Base-by-base conservation (phyloP, 2,329 filamentous ascomycete species). In the Dothiorella sarmentorum region DNA sequence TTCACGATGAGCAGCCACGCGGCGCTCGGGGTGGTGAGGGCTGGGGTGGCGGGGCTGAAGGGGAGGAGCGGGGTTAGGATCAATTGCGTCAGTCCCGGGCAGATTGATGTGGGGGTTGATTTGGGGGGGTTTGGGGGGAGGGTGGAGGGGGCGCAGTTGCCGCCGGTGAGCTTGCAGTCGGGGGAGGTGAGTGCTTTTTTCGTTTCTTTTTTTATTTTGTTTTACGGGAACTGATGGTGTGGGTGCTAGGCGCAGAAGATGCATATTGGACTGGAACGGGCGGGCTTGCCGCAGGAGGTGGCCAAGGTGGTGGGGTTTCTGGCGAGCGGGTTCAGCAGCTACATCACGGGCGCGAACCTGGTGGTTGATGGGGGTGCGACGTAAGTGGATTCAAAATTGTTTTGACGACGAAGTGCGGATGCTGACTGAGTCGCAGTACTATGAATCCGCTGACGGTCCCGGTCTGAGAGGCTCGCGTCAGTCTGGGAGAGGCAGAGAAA, bases 1-100 rank as follows among this genome's bases (percentile, higher is more conserved):
- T 85, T 82, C 60, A 85, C 83, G 0, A 85, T 86, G 80, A 76
- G 76, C 7, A 78, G 76, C 7, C 83, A 86, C 66, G 84, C 84
- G 1, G 83, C 82, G 2, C 69, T 86, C 15, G 84, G 84, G 0
- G 83, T 86, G 0, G 84, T 87, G 2, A 73, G 78, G 60, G 76
- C 81, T 10, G 83, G 83, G 2, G 82, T 85, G 1, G 76, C 80
- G 0, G 78, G 80, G 7, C 68, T 86, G 37, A 85, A 84, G 69
- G 80, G 69, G 40, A 33, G 47, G 1, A 83, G 78, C 6, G 82
- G 82, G 0, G 80, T 85, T 20, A 71, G 83, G 26, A 84, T 85
- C 63, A 86, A 86, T 61, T 82, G 79, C 60, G 73, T 80, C 26
- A 71, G 69, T 2, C 75, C 76, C 1, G 77, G 77, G 4, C 73